These are phyloP conservation scores for Penicillium samsonianum DNA, from an alignment of 495 filamentous ascomycete species.

Conservation along the genomic window DNA sequence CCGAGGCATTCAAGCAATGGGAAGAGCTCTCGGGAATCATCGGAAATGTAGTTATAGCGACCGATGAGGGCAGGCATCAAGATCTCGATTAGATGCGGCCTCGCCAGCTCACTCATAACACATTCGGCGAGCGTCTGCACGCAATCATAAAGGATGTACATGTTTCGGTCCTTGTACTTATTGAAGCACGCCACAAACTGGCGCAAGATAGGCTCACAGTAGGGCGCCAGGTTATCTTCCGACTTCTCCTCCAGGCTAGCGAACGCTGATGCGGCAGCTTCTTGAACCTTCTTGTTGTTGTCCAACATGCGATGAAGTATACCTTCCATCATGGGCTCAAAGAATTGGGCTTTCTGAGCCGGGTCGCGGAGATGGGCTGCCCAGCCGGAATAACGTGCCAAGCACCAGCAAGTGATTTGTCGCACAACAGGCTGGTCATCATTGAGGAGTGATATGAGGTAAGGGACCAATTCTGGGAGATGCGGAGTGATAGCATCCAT, in stretches of 20 bases:
- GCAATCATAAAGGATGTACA: slow-evolving; percentile 98
- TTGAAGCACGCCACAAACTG: slow-evolving; percentile 91
- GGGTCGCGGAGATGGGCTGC: slow-evolving; percentile 72
- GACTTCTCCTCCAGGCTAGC: slow-evolving; percentile 95
- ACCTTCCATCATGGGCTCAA: slow-evolving; percentile 97
- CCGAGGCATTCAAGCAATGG: slow-evolving; percentile 93
- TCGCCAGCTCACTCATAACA: slow-evolving; percentile 75
- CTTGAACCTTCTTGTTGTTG: slow-evolving; percentile 95
- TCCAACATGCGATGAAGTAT: slow-evolving; percentile 94
- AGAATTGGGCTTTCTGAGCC: slow-evolving; percentile 70
- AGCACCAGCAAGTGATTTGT: slow-evolving; percentile 97
- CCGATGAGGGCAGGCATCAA: slow-evolving; percentile 94
- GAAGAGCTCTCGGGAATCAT: slow-evolving; percentile 92
- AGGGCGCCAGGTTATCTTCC: slow-evolving; percentile 72
- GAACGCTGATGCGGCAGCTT: slow-evolving; percentile 94
- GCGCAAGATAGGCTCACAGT: slow-evolving; percentile 84
- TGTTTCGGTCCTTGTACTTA: slow-evolving; percentile 97
- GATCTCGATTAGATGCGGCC: slow-evolving; percentile 74
- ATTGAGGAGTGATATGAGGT: slow-evolving; percentile 81
- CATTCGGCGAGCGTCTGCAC: slow-evolving; percentile 96
- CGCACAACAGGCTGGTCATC: slow-evolving; percentile 90
- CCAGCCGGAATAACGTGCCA: slow-evolving; percentile 93
- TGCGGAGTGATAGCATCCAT: slow-evolving; percentile 87
- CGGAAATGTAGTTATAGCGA: slow-evolving; percentile 82
- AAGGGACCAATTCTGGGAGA: slow-evolving; percentile 86